These are phyloP conservation scores for Tricholoma hemisulphureum DNA, from an alignment of 768 basidiomycete species.

Conservation along the genomic window DNA sequence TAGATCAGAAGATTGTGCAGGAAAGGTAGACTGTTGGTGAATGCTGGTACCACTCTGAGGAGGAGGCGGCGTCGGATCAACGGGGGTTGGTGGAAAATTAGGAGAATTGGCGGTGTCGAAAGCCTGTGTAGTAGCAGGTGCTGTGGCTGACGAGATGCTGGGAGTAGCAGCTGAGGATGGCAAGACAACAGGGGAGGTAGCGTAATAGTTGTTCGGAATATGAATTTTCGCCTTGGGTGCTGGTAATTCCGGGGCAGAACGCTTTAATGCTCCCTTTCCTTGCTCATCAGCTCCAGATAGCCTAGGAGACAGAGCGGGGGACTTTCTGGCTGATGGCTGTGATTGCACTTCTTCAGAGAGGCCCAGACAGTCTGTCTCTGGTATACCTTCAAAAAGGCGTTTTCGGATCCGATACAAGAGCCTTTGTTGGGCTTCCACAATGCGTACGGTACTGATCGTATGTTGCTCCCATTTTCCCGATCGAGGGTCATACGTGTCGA, in stretches of 20 bases:
- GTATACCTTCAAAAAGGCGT: conserved; percentile 55
- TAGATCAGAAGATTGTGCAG: conserved; percentile 5
- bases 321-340: conserved; percentile 28
- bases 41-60: conserved; percentile 3
- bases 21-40: background rate
- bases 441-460: conserved; percentile 53
- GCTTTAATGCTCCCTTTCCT: conserved; percentile 17
- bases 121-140: background rate
- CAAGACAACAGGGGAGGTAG: conserved; percentile 14
- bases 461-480: conserved; percentile 70
- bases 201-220: conserved; percentile 33
- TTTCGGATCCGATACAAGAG: conserved; percentile 61
- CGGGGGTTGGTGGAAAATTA: background rate
- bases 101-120: background rate
- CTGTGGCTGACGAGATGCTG: background rate
- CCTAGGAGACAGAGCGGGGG: background rate
- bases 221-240: conserved; percentile 26
- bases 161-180: background rate
- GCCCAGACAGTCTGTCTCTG: conserved; percentile 56
- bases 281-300: background rate
- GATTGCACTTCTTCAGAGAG: conserved; percentile 54
- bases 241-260: conserved; percentile 18
- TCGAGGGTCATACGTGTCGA: conserved; percentile 57
- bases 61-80: background rate
- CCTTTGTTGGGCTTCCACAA: conserved; percentile 59